A percentile compares a stretch with the other conserved stretches of the same genome.
phyloP scores from a whole-genome alignment of 2,329 filamentous ascomycete species.

The Fusarium zealandicum region DNA sequence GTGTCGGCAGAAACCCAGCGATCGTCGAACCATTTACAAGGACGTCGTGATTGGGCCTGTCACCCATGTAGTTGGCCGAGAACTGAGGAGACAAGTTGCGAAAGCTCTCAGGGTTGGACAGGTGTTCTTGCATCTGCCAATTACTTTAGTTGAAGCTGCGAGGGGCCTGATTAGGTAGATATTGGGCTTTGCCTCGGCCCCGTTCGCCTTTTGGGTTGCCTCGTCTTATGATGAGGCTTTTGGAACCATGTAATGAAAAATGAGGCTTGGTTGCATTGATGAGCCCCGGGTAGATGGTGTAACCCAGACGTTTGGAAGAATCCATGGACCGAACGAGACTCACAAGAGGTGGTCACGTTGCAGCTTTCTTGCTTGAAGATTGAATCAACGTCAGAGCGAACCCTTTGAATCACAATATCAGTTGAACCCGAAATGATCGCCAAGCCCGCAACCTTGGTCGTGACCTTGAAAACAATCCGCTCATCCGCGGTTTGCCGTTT shows the following conservation, averaged over 20 bases:
- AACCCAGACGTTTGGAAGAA: not conserved
- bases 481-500: slow-evolving; percentile 9
- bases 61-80: slow-evolving; percentile 24
- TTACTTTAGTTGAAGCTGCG: slow-evolving; percentile 24
- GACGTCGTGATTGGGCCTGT: slow-evolving; percentile 20
- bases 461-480: slow-evolving; percentile 5
- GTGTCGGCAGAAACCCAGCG: slow-evolving; percentile 18
- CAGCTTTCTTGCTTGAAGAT: slow-evolving; percentile 3
- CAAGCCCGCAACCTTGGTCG: not conserved
- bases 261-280: not conserved
- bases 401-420: slow-evolving; percentile 4
- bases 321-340: not conserved
- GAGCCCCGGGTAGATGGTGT: not conserved
- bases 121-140: slow-evolving; percentile 35
- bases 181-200: slow-evolving; percentile 17
- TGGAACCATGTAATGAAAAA: slow-evolving; percentile 1
- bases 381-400: not conserved
- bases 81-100: slow-evolving; percentile 8
- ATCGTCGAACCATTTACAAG: slow-evolving; percentile 2
- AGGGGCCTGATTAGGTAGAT: slow-evolving; percentile 28
- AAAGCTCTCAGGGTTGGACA: slow-evolving; percentile 29
- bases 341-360: too few species aligned
- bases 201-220: slow-evolving; percentile 31
- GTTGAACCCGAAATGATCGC: not conserved
- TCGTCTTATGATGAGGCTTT: slow-evolving; percentile 16